Evolutionary conservation across 2,329 filamentous ascomycete species (phyloP), one percentile per base, ranked within the genome.

Genomic region (Aspergillus tubingensis): DNA sequence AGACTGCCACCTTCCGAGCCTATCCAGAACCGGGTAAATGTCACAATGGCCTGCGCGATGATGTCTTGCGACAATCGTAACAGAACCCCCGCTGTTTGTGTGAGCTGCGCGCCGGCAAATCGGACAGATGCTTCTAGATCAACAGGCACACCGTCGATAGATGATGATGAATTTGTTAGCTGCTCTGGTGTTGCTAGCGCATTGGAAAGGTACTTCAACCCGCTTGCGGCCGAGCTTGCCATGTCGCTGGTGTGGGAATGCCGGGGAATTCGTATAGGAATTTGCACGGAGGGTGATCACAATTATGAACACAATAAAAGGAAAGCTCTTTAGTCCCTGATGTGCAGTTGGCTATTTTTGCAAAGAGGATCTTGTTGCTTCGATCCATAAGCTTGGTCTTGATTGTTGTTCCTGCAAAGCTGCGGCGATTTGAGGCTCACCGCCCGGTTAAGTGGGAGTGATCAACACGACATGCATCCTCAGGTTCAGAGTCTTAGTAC

Each of bases 61-160:
- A 91, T 86, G 67, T 92, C 91, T 73, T 96, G 92, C 6, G 92
- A 91, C 41, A 98, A 82, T 51, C 91, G 86, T 3, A 99, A 83
- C 17, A 98, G 85, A 54, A 96, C 83, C 1, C 80, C 80, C 8
- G 80, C 80, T 3, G 79, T 73, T 62, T 81, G 80, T 1, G 79
- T 82, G 25, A 82, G 73, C 59, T 77, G 73, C 5, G 73, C 73
- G 13, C 77, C 77, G 2, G 79, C 77, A 64, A 77, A 81, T 43
- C 79, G 77, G 60, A 80, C 71, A 1, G 80, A 80, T 6, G 71
- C 68, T 62, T 79, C 77, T 25, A 81, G 68, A 19, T 78, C 77
- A 10, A 74, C 59, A 5, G 76, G 69, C 13, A 81, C 69, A 39
- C 76, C 76, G 62, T 81, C 79, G 17, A 81, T 72, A 6, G 74